A percentile compares a stretch with the other conserved stretches of the same genome.
These are phyloP conservation scores for Didymella glomerata DNA, from an alignment of 2,329 filamentous ascomycete species.

Conservation along the genomic window DNA sequence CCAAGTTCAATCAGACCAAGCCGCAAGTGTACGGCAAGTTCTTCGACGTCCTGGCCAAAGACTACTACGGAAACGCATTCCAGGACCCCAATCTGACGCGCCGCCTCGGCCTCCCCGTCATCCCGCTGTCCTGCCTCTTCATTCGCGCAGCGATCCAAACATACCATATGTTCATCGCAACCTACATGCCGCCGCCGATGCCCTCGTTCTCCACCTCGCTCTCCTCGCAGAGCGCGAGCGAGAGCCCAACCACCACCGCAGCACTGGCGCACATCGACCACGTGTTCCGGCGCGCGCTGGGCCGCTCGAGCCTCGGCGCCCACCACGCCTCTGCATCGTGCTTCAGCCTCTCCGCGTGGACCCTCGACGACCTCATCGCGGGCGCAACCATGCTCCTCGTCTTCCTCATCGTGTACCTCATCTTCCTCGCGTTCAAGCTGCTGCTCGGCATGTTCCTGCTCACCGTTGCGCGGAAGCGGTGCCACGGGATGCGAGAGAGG, in stretches of 20 bases:
- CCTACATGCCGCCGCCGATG: conserved; percentile 79
- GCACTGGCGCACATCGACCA: conserved; percentile 81
- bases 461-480: conserved; percentile 79
- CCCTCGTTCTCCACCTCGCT: conserved; percentile 72
- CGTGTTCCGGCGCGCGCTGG: conserved; percentile 78
- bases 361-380: conserved; percentile 76
- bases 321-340: conserved; percentile 39
- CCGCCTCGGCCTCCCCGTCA: conserved; percentile 86
- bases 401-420: conserved; percentile 83
- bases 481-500: conserved; percentile 78
- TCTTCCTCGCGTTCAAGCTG: conserved; percentile 82
- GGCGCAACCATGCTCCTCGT: conserved; percentile 83
- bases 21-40: conserved; percentile 89
- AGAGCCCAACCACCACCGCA: conserved; percentile 72
- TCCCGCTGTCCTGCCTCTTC: conserved; percentile 93
- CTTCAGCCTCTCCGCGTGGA: conserved; percentile 56
- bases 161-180: conserved; percentile 97
- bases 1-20: conserved; percentile 97
- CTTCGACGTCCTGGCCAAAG: conserved; percentile 92
- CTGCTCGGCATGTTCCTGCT: conserved; percentile 88
- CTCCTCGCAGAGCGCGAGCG: conserved; percentile 61
- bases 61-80: conserved; percentile 98
- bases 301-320: conserved; percentile 71
- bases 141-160: conserved; percentile 94
- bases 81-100: conserved; percentile 88